Evolutionary conservation across 2,329 filamentous ascomycete genomes (phyloP).

Genomic region (Dothistroma pini): DNA sequence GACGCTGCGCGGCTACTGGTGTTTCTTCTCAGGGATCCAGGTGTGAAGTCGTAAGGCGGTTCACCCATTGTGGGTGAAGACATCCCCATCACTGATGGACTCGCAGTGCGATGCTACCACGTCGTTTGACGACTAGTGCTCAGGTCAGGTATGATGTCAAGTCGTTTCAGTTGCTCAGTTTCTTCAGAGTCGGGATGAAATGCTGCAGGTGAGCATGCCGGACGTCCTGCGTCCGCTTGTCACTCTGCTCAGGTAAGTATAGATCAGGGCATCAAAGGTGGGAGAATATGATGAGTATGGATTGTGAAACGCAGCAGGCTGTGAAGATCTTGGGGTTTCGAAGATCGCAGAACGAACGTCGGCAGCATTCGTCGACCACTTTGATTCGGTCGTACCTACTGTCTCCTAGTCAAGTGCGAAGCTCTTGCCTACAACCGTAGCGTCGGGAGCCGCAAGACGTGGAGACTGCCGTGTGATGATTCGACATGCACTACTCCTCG

Average conservation of each 20-base stretch:
- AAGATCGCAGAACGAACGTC: neutral
- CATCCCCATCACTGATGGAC: neutral
- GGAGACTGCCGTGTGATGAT: neutral
- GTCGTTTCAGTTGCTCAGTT: neutral
- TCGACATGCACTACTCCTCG: slow-evolving; percentile 26
- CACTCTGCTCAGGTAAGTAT: neutral
- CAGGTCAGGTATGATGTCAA: neutral
- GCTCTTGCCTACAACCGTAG: neutral
- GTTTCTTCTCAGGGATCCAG: neutral
- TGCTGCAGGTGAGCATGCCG: neutral
- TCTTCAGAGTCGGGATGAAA: neutral
- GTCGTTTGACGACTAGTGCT: neutral
- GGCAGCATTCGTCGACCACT: neutral
- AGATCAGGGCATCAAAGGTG: slow-evolving; percentile 1
- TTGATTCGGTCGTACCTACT: neutral
- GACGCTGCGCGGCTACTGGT: neutral
- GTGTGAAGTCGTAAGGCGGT: neutral
- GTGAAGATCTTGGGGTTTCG: neutral
- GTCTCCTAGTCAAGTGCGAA: neutral
- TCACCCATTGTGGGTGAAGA: neutral
- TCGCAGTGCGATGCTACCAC: neutral
- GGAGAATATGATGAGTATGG: neutral
- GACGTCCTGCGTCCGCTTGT: neutral
- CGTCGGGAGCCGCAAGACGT: neutral
- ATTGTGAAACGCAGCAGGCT: neutral